A percentile compares a stretch with the other conserved stretches of the same genome.
Conservation (phyloP, 352 stramenopile genomes). For the Pythium inflatum region DNA sequence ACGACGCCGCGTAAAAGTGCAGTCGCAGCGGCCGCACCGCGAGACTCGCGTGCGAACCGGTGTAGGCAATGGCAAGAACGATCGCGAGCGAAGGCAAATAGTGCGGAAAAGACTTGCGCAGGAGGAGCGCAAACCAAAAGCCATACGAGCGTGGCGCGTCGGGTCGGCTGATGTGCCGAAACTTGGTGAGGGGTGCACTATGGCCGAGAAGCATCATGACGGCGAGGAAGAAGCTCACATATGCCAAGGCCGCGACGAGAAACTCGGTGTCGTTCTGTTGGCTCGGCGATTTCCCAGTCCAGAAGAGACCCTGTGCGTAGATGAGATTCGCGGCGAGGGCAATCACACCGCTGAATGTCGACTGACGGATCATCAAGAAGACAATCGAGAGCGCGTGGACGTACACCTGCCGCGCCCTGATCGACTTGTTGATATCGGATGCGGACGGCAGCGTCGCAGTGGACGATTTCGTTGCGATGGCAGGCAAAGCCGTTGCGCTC, state of each 20-base stretch:
- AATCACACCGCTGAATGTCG: slow-evolving; percentile 4
- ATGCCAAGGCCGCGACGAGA: slow-evolving; percentile 9
- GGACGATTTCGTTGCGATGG: too few species aligned
- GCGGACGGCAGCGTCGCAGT: too few species aligned
- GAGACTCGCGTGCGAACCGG: neutral
- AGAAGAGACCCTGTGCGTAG: slow-evolving; percentile 19
- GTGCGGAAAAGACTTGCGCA: neutral
- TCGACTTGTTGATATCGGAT: too few species aligned
- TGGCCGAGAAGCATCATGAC: slow-evolving; percentile 1
- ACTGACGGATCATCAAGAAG: slow-evolving; percentile 4
- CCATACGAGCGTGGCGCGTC: neutral
- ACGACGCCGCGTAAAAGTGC: slow-evolving; percentile 16
- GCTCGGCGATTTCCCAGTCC: neutral
- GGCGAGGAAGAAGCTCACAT: slow-evolving; percentile 4
- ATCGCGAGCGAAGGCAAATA: neutral
- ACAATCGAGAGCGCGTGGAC: slow-evolving; percentile 11
- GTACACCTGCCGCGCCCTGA: too few species aligned
- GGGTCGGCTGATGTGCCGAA: neutral
- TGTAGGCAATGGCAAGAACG: slow-evolving; percentile 4
- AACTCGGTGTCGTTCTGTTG: slow-evolving; percentile 12
- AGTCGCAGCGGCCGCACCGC: neutral
- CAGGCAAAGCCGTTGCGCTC: too few species aligned
- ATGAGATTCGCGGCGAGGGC: slow-evolving; percentile 8
- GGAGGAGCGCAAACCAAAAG: slow-evolving; percentile 11
- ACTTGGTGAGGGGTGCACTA: slow-evolving; percentile 1